Evolutionary conservation across 257 asterid genomes (phyloP).

Genomic region (Capsicum baccatum): DNA sequence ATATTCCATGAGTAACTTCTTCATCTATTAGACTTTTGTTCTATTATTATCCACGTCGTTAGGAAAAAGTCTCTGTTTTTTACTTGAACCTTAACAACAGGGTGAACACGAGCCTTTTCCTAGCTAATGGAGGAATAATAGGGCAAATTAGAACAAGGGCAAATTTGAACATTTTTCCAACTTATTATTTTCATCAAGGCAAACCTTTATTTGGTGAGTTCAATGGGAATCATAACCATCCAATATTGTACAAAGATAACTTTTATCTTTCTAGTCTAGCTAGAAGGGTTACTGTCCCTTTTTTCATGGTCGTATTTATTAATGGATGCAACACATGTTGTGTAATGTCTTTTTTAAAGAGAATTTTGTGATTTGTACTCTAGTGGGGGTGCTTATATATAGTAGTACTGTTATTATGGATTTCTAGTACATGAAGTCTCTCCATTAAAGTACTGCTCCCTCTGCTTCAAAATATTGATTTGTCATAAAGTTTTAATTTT

Average conservation of each 20-base stretch:
- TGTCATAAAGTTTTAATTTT: too few relatives aligned
- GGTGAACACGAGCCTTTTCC: background rate
- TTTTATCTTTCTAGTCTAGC: constrained; percentile 34
- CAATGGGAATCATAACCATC: constrained; percentile 23
- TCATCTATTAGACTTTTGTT: background rate
- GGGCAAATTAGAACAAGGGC: background rate
- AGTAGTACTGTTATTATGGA: background rate
- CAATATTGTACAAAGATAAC: constrained; percentile 35
- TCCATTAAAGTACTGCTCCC: background rate
- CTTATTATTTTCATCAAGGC: background rate
- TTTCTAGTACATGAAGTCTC: background rate
- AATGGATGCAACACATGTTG: constrained; percentile 58
- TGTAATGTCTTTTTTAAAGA: constrained; percentile 33
- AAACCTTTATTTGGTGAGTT: constrained; percentile 13
- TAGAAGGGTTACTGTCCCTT: constrained; percentile 33
- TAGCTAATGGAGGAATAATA: background rate
- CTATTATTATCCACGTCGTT: background rate
- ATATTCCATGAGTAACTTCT: background rate
- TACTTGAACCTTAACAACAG: background rate
- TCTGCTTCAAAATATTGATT: too few relatives aligned
- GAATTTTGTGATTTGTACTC: constrained; percentile 26
- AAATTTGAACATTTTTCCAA: background rate
- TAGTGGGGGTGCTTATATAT: background rate
- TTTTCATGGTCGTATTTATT: constrained; percentile 64
- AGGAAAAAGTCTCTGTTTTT: background rate